Evolutionary conservation across 2,329 filamentous ascomycete species (phyloP).

Genomic region (Pseudomassariella vexata): DNA sequence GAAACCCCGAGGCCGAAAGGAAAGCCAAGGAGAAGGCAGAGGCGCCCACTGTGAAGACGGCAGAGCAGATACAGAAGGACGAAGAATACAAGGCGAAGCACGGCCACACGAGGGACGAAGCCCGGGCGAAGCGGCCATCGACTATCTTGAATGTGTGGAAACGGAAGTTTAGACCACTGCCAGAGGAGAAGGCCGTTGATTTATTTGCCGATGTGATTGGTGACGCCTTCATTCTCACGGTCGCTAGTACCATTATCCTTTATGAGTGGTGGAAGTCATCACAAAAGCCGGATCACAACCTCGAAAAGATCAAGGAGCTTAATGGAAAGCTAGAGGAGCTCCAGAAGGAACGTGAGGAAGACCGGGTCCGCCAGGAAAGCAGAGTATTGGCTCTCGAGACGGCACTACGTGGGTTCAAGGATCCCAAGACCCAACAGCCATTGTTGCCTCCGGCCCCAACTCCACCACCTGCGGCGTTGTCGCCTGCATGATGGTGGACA

Average conservation of each 20-base stretch:
- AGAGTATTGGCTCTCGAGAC: conserved; percentile 49
- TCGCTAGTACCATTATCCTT: conserved; percentile 51
- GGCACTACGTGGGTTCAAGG: conserved; percentile 42
- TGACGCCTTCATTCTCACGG: conserved; percentile 56
- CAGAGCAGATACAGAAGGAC: conserved; percentile 53
- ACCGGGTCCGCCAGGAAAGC: conserved; percentile 36
- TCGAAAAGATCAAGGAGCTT: conserved; percentile 47
- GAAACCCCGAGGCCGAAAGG: conserved; percentile 51
- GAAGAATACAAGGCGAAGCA: conserved; percentile 39
- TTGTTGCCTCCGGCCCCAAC: conserved; percentile 34
- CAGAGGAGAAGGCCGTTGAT: conserved; percentile 60
- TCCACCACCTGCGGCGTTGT: conserved; percentile 16
- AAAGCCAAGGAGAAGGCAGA: conserved; percentile 57
- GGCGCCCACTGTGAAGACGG: conserved; percentile 59
- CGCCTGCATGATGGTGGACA: conserved; percentile 1
- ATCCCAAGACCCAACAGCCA: conserved; percentile 52
- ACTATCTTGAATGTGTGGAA: conserved; percentile 51
- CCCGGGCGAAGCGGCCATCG: conserved; percentile 15
- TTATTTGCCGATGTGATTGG: conserved; percentile 62
- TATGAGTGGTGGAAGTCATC: conserved; percentile 56
- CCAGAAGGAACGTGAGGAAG: conserved; percentile 43
- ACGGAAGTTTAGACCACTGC: conserved; percentile 57
- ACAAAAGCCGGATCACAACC: conserved; percentile 55
- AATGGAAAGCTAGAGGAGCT: conserved; percentile 42
- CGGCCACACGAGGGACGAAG: conserved; percentile 28